These are phyloP conservation scores for Sporothrix variecibatus DNA, from an alignment of 2,329 filamentous ascomycete species.

Conservation along the genomic window DNA sequence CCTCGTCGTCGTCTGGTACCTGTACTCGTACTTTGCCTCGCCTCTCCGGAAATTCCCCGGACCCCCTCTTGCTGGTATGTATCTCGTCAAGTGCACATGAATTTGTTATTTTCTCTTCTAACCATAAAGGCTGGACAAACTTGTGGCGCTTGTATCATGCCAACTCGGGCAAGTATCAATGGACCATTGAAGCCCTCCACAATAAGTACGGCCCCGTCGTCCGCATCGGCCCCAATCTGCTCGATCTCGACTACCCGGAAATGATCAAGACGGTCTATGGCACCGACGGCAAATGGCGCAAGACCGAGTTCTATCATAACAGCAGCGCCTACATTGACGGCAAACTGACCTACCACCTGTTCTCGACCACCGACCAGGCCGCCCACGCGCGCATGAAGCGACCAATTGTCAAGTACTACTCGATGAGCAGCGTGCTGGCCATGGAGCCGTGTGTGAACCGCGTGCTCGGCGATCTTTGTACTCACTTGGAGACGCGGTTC, in stretches of 20 bases:
- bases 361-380: conserved; percentile 39
- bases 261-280: conserved; percentile 43
- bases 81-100: not conserved
- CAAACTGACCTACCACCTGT: conserved; percentile 43
- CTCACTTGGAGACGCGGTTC: not conserved
- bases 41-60: not conserved
- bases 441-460: conserved; percentile 50
- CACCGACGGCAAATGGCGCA: conserved; percentile 35
- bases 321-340: conserved; percentile 35
- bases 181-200: conserved; percentile 34
- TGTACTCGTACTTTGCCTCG: not conserved
- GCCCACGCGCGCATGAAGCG: conserved; percentile 41
- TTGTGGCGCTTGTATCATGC: not conserved
- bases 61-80: not conserved
- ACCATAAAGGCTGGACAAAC: not conserved
- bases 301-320: conserved; percentile 23
- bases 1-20: not conserved
- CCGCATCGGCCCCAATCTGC: conserved; percentile 44
- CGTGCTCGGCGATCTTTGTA: conserved; percentile 37
- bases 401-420: conserved; percentile 43
- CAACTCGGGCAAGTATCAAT: conserved; percentile 32
- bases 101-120: not conserved
- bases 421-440: conserved; percentile 34
- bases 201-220: conserved; percentile 43
- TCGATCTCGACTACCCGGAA: conserved; percentile 43